Conservation (phyloP, 1,139 yeast genomes). For the Sugiyamaella novakii region DNA sequence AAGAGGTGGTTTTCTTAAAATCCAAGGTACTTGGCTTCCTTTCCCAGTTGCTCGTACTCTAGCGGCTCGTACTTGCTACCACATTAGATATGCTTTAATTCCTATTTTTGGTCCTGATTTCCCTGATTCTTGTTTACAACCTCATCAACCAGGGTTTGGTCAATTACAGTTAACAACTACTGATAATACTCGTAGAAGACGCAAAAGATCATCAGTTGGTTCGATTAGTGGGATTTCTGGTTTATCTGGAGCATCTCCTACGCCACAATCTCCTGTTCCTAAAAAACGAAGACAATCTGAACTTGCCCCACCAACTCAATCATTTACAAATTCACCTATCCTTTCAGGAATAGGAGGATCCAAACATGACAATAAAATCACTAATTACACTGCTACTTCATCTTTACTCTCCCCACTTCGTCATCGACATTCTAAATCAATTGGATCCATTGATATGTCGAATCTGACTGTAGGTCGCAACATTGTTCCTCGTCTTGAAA, state of each 20-base stretch:
- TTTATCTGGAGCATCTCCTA: not conserved
- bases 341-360: too few relatives aligned
- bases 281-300: slow-evolving; percentile 12
- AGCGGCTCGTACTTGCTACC: slow-evolving; percentile 76
- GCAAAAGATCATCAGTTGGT: slow-evolving; percentile 28
- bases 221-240: slow-evolving; percentile 11
- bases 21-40: slow-evolving; percentile 96
- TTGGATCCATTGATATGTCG: slow-evolving; percentile 17
- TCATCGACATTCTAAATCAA: slow-evolving; percentile 26
- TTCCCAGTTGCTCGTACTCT: slow-evolving; percentile 65
- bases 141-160: slow-evolving; percentile 70
- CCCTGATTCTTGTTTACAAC: slow-evolving; percentile 68
- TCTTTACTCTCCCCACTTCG: slow-evolving; percentile 7
- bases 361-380: not conserved
- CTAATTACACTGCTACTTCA: not conserved
- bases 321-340: not conserved
- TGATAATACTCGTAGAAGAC: slow-evolving; percentile 24
- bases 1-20: slow-evolving; percentile 88
- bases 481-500: slow-evolving; percentile 19
- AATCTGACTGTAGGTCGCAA: slow-evolving; percentile 8
- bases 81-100: slow-evolving; percentile 71
- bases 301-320: not conserved
- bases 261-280: not conserved
- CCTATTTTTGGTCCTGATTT: slow-evolving; percentile 80
- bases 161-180: slow-evolving; percentile 31